phyloP scores from a whole-genome alignment of 371 early-diverging fungal species.

The Mortierella polycephala region DNA sequence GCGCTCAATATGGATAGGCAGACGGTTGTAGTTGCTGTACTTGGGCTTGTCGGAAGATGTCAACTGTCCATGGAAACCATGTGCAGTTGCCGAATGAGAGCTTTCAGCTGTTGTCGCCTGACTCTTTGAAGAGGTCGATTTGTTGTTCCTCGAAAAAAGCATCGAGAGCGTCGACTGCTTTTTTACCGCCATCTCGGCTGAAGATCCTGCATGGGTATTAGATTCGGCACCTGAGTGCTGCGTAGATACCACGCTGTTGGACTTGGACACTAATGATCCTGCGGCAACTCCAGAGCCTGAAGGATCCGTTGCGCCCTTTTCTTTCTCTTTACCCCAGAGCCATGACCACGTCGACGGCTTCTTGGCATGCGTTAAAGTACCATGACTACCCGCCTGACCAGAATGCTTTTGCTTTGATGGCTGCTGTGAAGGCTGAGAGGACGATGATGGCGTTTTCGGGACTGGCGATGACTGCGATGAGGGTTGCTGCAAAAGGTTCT shows the following conservation, averaged over 20 bases:
- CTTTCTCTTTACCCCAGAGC: conserved; percentile 51
- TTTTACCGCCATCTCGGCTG: conserved; percentile 15
- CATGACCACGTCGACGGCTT: conserved; percentile 51
- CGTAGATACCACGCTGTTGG: neutral
- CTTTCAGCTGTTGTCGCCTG: conserved; percentile 12
- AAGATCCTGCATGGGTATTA: conserved; percentile 11
- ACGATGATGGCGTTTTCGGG: neutral
- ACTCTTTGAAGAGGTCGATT: conserved; percentile 21
- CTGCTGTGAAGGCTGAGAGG: neutral
- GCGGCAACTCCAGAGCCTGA: neutral
- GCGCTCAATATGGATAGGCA: conserved; percentile 89
- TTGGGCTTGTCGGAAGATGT: conserved; percentile 57
- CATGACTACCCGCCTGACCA: conserved; percentile 1
- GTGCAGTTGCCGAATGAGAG: neutral
- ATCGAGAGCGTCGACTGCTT: conserved; percentile 46
- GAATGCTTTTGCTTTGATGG: conserved; percentile 5
- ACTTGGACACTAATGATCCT: conserved; percentile 3
- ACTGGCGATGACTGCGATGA: conserved; percentile 9
- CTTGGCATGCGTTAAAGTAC: conserved; percentile 16
- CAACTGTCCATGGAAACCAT: conserved; percentile 13
- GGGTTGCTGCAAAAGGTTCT: conserved; percentile 45
- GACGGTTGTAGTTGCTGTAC: conserved; percentile 69
- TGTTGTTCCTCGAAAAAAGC: conserved; percentile 46
- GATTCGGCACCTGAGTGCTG: conserved; percentile 5
- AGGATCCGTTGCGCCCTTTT: conserved; percentile 17